Evolutionary conservation across 495 filamentous ascomycete species (phyloP).

Genomic region (Pyrenopolyporus hunteri): DNA sequence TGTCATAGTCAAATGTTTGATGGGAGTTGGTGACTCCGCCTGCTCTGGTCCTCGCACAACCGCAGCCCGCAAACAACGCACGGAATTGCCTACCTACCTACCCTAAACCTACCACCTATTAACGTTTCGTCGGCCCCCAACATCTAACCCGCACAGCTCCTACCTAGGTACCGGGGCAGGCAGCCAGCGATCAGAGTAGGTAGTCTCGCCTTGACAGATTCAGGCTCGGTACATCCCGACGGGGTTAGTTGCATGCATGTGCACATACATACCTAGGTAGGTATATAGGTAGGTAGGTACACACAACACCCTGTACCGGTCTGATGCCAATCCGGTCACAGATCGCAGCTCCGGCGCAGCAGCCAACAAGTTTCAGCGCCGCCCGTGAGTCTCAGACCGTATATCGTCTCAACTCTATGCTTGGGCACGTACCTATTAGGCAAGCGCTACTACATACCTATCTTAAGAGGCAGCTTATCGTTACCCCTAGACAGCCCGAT

Average conservation of each 20-base stretch:
- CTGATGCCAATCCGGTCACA: slow-evolving; percentile 45
- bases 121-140: too few species aligned
- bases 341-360: slow-evolving; percentile 29
- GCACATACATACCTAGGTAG: too few species aligned
- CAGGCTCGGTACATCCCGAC: slow-evolving; percentile 35
- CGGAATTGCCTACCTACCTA: too few species aligned
- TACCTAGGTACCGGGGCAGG: too few species aligned
- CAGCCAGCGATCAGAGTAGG: too few species aligned
- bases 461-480: not conserved
- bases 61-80: too few species aligned
- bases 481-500: not conserved
- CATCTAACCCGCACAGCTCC: too few species aligned
- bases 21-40: too few species aligned
- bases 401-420: slow-evolving; percentile 38
- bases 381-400: slow-evolving; percentile 45
- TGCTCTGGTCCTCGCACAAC: too few species aligned
- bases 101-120: too few species aligned
- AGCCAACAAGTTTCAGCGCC: slow-evolving; percentile 27
- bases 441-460: not conserved
- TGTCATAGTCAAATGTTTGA: too few species aligned
- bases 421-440: not conserved
- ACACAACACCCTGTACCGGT: slow-evolving; percentile 30
- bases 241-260: slow-evolving; percentile 15
- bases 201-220: slow-evolving; percentile 16
- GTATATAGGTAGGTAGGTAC: too few species aligned